Base-by-base conservation (phyloP, 2,329 filamentous ascomycete genomes). In the Fusarium sp. region DNA sequence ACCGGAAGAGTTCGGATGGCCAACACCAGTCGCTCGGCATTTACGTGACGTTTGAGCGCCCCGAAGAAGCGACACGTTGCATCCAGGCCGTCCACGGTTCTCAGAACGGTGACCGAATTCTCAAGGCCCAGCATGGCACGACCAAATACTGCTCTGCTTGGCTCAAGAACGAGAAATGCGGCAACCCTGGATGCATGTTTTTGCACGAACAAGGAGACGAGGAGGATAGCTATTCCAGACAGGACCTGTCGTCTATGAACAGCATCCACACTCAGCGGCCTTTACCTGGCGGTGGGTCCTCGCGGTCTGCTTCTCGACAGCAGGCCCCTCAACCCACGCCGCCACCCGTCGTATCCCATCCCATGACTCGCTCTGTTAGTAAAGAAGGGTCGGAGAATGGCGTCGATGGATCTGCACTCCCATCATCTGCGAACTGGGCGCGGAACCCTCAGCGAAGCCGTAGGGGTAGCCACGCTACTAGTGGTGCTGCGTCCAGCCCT, bases 121-220 rank as follows among this genome's bases (percentile, higher is more conserved):
- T 99, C 22, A 92, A 94, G 86, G 95, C 90, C 5, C 92, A 91
- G 79, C 83, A 91, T 62, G 96, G 96, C 27, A 99, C 96, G 1
- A 99, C 96, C 6, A 99, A 99, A 81, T 99, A 99, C 83, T 99
- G 96, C 82, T 99, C 96, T 0, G 96, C 96, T 5, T 99, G 97
- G 87, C 87, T 99, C 20, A 93, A 97, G 66, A 95, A 97, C 75
- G 96, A 99, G 82, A 93, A 92, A 74, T 99, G 96, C 83, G 95
- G 94, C 65, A 99, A 99, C 79, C 92, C 95, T 60, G 96, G 96
- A 72, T 99, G 96, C 86, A 99, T 98, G 90, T 99, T 99, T 82
- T 84, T 99, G 59, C 96, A 99, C 80, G 97, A 99, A 83, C 93
- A 96, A 42, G 97, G 96, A n/a, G 96, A 99, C 79, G 96, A 98